Evolutionary conservation across 2,329 filamentous ascomycete genomes (phyloP), one percentile per base, ranked within the genome.

Genomic region (Westerdykella aurantiaca): DNA sequence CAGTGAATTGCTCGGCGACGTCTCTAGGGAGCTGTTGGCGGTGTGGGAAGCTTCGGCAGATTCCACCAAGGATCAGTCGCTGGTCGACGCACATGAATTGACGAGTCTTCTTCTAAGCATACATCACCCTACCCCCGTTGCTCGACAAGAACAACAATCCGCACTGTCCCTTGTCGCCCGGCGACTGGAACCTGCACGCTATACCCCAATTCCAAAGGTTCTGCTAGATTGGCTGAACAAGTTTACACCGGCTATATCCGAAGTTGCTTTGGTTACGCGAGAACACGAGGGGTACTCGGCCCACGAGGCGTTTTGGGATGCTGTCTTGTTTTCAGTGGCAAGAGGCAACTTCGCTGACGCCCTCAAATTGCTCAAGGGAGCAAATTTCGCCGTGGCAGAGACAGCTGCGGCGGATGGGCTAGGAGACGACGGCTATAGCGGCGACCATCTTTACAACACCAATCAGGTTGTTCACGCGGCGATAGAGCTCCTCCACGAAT

Each of bases 301-400:
- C 35, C 86, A 93, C 57, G 72, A 76, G 21, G 73, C 85, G 31
- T 97, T 88, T 68, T 97, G 91, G 91, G 86, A 90, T 60, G 82
- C 82, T 1, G 72, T 95, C n/a, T 86, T 57, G 16, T 49, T 80
- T 43, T 75, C 82, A 12, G 73, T 90, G 17, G 72, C 95, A 21
- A 85, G 89, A 38, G 91, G 90, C 34, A 83, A 85, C 45, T 78
- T 95, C 35, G 56, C 66, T 12, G 80, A 80, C 34, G 83, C 84
- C 1, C 74, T 84, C n/a, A 71, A 77, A 38, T 68, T 95, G 22
- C 73, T 97, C 38, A 78, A 76, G 45, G 78, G 81, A 42, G 88
- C 88, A 10, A 86, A 87, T 25, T 95, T 93, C 78, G 83, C 82
- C 50, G 73, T 86, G 48, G 86, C 89, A 21, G 79, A 79, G 41